A percentile compares a stretch with the other conserved stretches of the same genome.
These are phyloP conservation scores for Paramecium caudatum DNA, from an alignment of 73 alveolate species.

Conservation along the genomic window DNA sequence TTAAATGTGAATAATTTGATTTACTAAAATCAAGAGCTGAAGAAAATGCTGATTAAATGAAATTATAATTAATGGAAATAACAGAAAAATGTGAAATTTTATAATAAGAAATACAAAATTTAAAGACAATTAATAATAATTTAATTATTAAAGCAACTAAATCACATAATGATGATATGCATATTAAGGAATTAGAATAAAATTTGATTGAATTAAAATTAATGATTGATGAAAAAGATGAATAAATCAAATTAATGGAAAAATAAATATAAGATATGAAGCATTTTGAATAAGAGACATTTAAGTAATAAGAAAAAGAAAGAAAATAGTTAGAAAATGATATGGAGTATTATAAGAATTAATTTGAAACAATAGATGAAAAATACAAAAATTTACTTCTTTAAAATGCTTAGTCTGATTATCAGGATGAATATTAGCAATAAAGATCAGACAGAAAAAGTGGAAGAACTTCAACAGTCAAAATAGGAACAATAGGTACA, in stretches of 20 bases:
- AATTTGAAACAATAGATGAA: slow-evolving; percentile 37
- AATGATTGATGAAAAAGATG: not conserved
- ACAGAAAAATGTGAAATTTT: not conserved
- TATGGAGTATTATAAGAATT: slow-evolving; percentile 63
- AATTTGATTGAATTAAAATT: not conserved
- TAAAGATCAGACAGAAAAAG: slow-evolving; percentile 38
- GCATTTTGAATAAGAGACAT: slow-evolving; percentile 40
- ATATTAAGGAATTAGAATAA: slow-evolving; percentile 31
- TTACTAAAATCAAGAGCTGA: slow-evolving; percentile 60
- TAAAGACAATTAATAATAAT: slow-evolving; percentile 65
- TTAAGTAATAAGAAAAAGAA: slow-evolving; percentile 41
- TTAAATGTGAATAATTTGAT: slow-evolving; percentile 56
- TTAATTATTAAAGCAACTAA: slow-evolving; percentile 55
- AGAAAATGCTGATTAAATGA: not conserved
- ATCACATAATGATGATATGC: slow-evolving; percentile 55
- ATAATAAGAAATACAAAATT: slow-evolving; percentile 3
- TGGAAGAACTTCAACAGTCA: slow-evolving; percentile 46
- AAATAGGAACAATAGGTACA: slow-evolving; percentile 30
- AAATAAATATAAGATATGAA: slow-evolving; percentile 10
- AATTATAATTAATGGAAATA: not conserved
- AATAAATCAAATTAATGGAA: not conserved
- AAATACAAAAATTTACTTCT: slow-evolving; percentile 24
- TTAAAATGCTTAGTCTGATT: not conserved
- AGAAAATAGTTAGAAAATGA: slow-evolving; percentile 67
- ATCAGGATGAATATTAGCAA: not conserved